A percentile compares a stretch with the other conserved stretches of the same genome.
Conservation (phyloP, 805 yeast species). For the Barnettozyma salicaria region DNA sequence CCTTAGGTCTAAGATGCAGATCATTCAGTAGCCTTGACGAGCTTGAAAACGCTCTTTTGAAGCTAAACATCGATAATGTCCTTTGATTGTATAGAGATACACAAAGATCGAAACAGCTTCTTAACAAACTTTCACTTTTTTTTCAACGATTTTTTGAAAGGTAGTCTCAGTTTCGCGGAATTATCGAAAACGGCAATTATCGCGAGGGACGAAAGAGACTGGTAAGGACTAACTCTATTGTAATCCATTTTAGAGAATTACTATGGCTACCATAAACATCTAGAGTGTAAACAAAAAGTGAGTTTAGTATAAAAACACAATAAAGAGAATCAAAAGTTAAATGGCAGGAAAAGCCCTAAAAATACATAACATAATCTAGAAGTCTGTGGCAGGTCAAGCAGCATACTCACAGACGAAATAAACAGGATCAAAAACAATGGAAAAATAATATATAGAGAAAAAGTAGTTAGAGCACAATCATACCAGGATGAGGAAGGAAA, state of each 20-base stretch:
- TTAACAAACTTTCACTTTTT: background rate
- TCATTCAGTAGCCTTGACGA: constrained; percentile 6
- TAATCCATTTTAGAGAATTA: no score
- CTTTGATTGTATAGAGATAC: background rate
- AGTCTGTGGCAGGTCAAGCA: no score
- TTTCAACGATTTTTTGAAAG: constrained; percentile 1
- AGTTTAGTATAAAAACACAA: no score
- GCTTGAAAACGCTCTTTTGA: constrained; percentile 16
- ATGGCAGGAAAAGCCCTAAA: no score
- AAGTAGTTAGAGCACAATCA: no score
- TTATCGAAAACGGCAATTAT: background rate
- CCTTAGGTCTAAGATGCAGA: constrained; percentile 54
- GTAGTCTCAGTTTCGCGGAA: background rate
- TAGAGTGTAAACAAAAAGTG: background rate
- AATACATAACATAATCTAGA: no score
- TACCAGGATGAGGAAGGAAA: no score
- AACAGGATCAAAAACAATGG: no score
- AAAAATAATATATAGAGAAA: background rate
- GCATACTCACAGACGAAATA: no score
- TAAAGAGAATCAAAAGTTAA: no score
- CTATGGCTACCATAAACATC: background rate
- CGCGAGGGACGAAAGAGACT: background rate
- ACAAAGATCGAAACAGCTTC: no score
- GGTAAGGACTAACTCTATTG: no score
- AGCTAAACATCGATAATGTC: constrained; percentile 4